Percentiles rank a stretch among this genome's conserved stretches.
Evolutionary conservation across 2,329 filamentous ascomycete genomes (phyloP).

Genomic region (Mycogone perniciosa): DNA sequence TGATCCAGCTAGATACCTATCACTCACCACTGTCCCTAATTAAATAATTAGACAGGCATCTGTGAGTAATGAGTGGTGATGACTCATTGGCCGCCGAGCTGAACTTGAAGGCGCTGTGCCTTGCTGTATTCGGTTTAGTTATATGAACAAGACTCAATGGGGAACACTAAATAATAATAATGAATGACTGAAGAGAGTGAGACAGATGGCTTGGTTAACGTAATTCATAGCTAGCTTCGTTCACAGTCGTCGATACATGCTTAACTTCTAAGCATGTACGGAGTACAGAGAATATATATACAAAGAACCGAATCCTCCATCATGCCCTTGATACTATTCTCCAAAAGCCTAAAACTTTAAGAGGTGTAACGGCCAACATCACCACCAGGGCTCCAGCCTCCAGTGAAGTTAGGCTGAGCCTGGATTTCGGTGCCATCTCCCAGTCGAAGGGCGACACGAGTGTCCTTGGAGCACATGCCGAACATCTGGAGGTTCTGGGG

Average conservation of each 20-base stretch:
- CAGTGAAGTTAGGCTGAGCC: slow-evolving; percentile 27
- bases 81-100: background rate
- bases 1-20: too few species aligned
- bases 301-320: background rate
- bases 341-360: background rate
- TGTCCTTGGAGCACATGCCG: slow-evolving; percentile 36
- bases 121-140: background rate
- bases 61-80: background rate
- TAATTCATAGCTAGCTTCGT: too few species aligned
- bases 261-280: too few species aligned
- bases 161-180: too few species aligned
- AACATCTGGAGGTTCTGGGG: slow-evolving; percentile 35
- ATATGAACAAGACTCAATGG: too few species aligned
- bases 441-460: slow-evolving; percentile 28
- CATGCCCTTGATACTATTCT: too few species aligned
- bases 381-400: slow-evolving; percentile 30
- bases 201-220: too few species aligned
- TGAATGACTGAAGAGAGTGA: too few species aligned
- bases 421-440: slow-evolving; percentile 30
- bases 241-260: too few species aligned
- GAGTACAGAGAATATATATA: background rate
- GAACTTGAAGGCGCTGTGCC: background rate
- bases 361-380: slow-evolving; percentile 32
- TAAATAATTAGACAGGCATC: too few species aligned
- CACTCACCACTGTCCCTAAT: too few species aligned